Evolutionary conservation across 192 early-diverging fungal species (phyloP).

Genomic region (Funneliformis mosseae): DNA sequence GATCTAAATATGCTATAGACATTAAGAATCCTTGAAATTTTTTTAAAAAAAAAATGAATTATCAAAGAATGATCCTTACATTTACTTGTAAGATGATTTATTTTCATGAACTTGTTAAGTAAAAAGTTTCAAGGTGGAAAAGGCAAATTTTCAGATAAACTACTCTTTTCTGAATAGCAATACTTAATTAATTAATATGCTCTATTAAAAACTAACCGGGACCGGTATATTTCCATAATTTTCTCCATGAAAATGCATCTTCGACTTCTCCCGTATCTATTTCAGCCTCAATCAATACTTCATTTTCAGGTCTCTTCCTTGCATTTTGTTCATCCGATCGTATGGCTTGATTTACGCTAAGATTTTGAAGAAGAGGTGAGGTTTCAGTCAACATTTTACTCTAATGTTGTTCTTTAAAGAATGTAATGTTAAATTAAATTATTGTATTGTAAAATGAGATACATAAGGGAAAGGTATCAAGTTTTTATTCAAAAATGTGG

Average conservation of each 20-base stretch:
- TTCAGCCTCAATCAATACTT: conserved; percentile 24
- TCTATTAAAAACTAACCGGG: conserved; percentile 48
- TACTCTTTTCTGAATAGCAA: background rate
- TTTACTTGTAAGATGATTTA: too few relatives aligned
- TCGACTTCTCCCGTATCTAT: conserved; percentile 55
- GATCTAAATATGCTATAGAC: conserved; percentile 71
- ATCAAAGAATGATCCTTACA: background rate
- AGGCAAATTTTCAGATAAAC: background rate
- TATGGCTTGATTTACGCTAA: background rate
- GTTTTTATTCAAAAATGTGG: too few relatives aligned
- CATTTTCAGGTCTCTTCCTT: background rate
- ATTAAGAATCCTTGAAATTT: conserved; percentile 40
- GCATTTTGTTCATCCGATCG: background rate
- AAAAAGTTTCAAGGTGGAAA: background rate
- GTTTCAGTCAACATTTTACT: background rate
- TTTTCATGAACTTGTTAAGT: background rate
- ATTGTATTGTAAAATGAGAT: too few relatives aligned
- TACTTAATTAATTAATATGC: background rate
- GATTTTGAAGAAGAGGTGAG: background rate
- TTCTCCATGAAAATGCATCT: conserved; percentile 58
- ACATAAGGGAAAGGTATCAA: too few relatives aligned
- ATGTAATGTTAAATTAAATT: too few relatives aligned
- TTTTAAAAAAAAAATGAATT: background rate
- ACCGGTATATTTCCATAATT: conserved; percentile 65
- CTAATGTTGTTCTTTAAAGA: background rate